These are phyloP conservation scores for Paecilomyces sp. DNA, from an alignment of 2,329 filamentous ascomycete species.

Conservation along the genomic window DNA sequence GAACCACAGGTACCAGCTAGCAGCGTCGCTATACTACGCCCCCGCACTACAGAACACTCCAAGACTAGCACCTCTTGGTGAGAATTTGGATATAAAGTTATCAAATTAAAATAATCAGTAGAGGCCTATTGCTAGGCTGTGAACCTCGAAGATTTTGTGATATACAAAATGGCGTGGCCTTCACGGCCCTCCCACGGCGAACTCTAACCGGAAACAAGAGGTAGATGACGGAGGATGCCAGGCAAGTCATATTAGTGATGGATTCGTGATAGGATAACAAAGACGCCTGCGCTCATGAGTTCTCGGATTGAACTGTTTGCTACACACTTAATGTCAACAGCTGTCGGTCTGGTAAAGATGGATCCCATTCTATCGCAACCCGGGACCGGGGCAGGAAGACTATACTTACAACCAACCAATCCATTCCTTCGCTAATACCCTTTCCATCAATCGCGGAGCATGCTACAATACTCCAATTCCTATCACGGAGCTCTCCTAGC, in stretches of 20 bases:
- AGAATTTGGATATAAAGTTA: background rate
- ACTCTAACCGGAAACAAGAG: background rate
- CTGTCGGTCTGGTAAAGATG: too few relatives aligned
- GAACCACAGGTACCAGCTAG: background rate
- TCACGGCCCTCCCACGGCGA: background rate
- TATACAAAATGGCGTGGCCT: background rate
- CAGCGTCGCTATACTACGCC: background rate
- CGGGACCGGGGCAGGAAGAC: background rate
- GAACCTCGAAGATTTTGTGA: background rate
- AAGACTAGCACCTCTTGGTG: background rate
- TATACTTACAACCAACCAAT: conserved; percentile 80
- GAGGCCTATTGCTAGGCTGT: background rate
- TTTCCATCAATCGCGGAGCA: conserved; percentile 94
- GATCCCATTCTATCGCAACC: background rate
- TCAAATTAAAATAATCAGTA: background rate
- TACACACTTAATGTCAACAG: conserved; percentile 14
- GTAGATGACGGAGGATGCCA: background rate
- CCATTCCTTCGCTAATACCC: conserved; percentile 95
- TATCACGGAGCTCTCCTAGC: conserved; percentile 82
- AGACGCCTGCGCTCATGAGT: conserved; percentile 28
- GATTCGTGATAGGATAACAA: conserved; percentile 8
- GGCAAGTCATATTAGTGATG: conserved; percentile 2
- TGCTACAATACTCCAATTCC: conserved; percentile 98
- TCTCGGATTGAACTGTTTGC: conserved; percentile 40
- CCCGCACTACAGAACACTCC: background rate